These are phyloP conservation scores for Wallacemonas sp. DNA, from an alignment of 208 protist species.

Conservation along the genomic window DNA sequence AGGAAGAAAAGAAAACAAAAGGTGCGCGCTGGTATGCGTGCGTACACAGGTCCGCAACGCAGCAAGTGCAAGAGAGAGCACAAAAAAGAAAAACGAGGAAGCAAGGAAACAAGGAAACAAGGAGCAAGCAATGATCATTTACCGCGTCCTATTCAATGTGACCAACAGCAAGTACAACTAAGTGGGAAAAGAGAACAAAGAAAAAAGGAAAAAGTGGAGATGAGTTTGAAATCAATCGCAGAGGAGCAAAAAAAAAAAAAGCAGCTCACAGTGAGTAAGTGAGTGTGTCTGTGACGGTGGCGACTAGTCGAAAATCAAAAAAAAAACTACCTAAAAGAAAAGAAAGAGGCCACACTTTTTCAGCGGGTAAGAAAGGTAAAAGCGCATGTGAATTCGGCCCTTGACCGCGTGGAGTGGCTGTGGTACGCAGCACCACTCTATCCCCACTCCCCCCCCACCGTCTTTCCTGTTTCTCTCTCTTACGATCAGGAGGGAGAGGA, in stretches of 20 bases:
- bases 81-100: conserved; percentile 12
- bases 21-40: background rate
- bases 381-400: too few species aligned
- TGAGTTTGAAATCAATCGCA: background rate
- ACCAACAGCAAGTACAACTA: conserved; percentile 5
- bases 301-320: too few species aligned
- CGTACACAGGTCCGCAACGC: too few species aligned
- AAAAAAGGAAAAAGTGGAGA: conserved; percentile 9
- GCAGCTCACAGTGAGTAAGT: background rate
- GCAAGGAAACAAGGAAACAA: conserved; percentile 11
- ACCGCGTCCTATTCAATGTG: background rate
- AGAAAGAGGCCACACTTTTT: too few species aligned
- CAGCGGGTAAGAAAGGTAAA: too few species aligned
- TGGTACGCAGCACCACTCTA: too few species aligned
- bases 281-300: too few species aligned
- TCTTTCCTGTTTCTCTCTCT: too few species aligned
- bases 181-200: background rate
- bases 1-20: conserved; percentile 13
- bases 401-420: too few species aligned
- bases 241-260: background rate
- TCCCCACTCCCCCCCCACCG: too few species aligned
- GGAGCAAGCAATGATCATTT: conserved; percentile 9
- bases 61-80: conserved; percentile 11
- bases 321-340: too few species aligned
- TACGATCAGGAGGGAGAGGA: too few species aligned